Evolutionary conservation across 2,329 filamentous ascomycete species (phyloP).

Genomic region (Juglanconis sp.): DNA sequence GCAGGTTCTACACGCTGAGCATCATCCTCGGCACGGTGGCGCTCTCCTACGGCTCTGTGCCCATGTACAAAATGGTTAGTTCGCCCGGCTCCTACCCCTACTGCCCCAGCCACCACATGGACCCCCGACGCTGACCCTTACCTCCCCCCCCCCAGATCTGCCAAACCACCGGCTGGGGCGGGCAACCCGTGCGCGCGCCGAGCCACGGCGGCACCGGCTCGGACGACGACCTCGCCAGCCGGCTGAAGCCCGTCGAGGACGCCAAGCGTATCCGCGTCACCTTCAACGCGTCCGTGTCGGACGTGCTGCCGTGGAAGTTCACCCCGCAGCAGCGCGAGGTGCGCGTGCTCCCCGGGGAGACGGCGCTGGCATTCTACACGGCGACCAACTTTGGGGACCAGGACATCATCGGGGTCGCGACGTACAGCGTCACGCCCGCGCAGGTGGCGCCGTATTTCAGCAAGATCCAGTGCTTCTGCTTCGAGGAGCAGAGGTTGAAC

Average conservation of each 20-base stretch:
- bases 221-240: conserved; percentile 65
- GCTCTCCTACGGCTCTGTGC: conserved; percentile 78
- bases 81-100: background rate
- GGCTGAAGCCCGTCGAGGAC: conserved; percentile 75
- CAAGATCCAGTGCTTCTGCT: conserved; percentile 99
- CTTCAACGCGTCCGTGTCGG: conserved; percentile 93
- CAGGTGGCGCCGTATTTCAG: conserved; percentile 97
- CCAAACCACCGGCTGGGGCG: conserved; percentile 85
- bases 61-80: conserved; percentile 79
- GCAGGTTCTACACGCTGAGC: conserved; percentile 71
- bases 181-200: conserved; percentile 82
- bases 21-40: conserved; percentile 77
- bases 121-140: background rate
- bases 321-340: conserved; percentile 95
- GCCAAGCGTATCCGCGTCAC: conserved; percentile 89
- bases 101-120: background rate
- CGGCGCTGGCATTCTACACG: conserved; percentile 94
- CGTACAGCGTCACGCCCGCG: conserved; percentile 92
- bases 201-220: conserved; percentile 56
- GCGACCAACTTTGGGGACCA: conserved; percentile 86
- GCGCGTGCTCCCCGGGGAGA: conserved; percentile 90
- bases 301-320: conserved; percentile 96
- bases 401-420: conserved; percentile 97
- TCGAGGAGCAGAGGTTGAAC: conserved; percentile 92
- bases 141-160: conserved; percentile 57